phyloP scores from a whole-genome alignment of 768 basidiomycete species.

The Phylloporus sp. region DNA sequence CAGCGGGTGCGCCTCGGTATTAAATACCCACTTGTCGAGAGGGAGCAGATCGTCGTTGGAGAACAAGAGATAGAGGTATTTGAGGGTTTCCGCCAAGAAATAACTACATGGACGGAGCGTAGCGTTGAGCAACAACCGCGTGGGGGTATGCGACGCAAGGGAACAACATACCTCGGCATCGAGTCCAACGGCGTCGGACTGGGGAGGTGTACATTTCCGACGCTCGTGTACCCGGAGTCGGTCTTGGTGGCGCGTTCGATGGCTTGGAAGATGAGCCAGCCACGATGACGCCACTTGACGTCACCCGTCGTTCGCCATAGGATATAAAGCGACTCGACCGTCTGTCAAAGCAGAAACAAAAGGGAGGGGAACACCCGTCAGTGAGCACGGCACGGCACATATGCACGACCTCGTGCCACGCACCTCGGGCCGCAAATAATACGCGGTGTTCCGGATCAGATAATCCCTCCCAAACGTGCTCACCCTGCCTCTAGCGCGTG shows the following conservation, averaged over 20 bases:
- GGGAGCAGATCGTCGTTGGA: slow-evolving; percentile 53
- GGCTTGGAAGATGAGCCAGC: slow-evolving; percentile 65
- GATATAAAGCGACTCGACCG: slow-evolving; percentile 67
- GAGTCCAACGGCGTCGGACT: slow-evolving; percentile 39
- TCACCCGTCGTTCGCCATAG: slow-evolving; percentile 69
- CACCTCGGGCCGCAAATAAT: slow-evolving; percentile 70
- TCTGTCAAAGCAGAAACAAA: slow-evolving; percentile 35
- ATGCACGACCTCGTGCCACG: slow-evolving; percentile 10
- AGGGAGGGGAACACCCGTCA: neutral
- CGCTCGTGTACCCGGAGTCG: slow-evolving; percentile 53
- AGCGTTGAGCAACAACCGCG: slow-evolving; percentile 19
- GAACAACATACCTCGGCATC: slow-evolving; percentile 82
- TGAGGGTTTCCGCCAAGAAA: slow-evolving; percentile 58
- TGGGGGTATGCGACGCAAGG: too few relatives aligned
- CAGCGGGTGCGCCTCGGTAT: slow-evolving; percentile 71
- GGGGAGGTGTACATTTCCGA: slow-evolving; percentile 40
- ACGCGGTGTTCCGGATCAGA: slow-evolving; percentile 36
- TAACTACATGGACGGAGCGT: slow-evolving; percentile 37
- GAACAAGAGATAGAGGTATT: slow-evolving; percentile 72
- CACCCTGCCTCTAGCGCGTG: neutral
- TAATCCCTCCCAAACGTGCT: slow-evolving; percentile 48
- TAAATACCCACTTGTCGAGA: slow-evolving; percentile 54
- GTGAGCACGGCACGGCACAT: neutral
- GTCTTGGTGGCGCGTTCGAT: slow-evolving; percentile 58
- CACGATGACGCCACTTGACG: slow-evolving; percentile 61